phyloP scores from a whole-genome alignment of 2,329 filamentous ascomycete species.

The Ascochyta koolunga region DNA sequence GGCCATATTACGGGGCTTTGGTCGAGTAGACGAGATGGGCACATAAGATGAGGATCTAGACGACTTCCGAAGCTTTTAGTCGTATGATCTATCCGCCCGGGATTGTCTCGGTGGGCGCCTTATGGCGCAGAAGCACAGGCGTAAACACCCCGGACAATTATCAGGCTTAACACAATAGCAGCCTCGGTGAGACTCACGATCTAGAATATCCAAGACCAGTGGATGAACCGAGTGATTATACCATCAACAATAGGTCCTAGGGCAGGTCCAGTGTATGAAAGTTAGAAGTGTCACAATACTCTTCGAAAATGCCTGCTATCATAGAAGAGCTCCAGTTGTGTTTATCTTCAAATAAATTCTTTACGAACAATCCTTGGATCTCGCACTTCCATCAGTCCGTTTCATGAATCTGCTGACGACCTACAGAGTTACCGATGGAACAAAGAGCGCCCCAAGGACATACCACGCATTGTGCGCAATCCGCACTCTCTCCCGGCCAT shows the following conservation, averaged over 20 bases:
- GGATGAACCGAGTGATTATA: constrained; percentile 19
- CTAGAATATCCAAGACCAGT: constrained; percentile 38
- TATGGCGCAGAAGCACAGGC: constrained; percentile 51
- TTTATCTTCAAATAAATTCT: neutral
- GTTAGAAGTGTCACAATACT: constrained; percentile 17
- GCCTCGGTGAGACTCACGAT: constrained; percentile 25
- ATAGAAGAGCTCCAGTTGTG: neutral
- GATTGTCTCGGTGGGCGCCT: constrained; percentile 53
- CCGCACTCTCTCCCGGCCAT: constrained; percentile 17
- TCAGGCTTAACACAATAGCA: constrained; percentile 30
- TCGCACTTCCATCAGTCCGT: constrained; percentile 20
- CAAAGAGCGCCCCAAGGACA: constrained; percentile 22
- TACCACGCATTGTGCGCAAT: constrained; percentile 15
- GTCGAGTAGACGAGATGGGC: constrained; percentile 61
- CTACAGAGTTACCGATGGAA: constrained; percentile 8
- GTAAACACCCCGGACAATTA: constrained; percentile 53
- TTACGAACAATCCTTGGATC: constrained; percentile 10
- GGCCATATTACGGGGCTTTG: constrained; percentile 59
- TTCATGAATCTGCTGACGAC: constrained; percentile 20
- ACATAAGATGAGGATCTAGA: constrained; percentile 42
- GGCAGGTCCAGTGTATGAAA: constrained; percentile 27
- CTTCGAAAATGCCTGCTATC: constrained; percentile 22
- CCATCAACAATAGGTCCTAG: constrained; percentile 35
- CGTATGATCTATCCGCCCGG: neutral
- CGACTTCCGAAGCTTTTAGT: constrained; percentile 57